Evolutionary conservation across 805 yeast genomes (phyloP), one percentile per base, ranked within the genome.

Genomic region (Metschnikowia picachoensis): DNA sequence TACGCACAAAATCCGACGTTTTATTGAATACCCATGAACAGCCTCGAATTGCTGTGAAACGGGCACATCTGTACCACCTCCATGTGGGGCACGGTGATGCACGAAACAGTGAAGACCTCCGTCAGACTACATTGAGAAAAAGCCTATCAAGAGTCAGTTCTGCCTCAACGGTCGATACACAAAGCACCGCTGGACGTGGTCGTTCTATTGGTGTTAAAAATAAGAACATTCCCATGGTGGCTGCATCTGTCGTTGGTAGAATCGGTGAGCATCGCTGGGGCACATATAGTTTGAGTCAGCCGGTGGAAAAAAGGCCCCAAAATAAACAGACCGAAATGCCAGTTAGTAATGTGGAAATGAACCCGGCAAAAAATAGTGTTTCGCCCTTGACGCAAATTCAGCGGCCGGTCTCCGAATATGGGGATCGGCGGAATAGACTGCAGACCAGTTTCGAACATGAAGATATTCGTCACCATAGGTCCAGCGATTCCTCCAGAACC

Each of bases 211-310:
- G 25, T 2, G 28, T 43, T 6, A 44, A 37, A 32, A 42, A 44
- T 37, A 51, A 49, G 39, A 51, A 49, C 28, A 51, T 51, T 14
- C 48, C 53, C 29, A 51, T 51, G 55, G 41, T 43, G 25, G 43
- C 33, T 28, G 35, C 44, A 3, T 35, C 46, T 17, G 29, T 27
- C 15, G n/a, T 37, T 14, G 30, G 39, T 8, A 38, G 39, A 30
- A 17, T 14, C 7, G 43, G 39, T 5, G 38, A 38, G 10, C 13
- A 17, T 35, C 39, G 39, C 10, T 44, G 47, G 47, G 47, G 47
- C 14, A 35, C 43, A 10, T 44, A 33, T 35, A 44, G 29, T 35
- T 17, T 44, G 4, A 17, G 34, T 31, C 43, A 44, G 43, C 30
- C 43, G 12, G 31, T 14, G 11, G 29, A 33, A 9, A 17, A 20